Conservation (phyloP, 345 rosid genomes). For the Psidium guajava region DNA sequence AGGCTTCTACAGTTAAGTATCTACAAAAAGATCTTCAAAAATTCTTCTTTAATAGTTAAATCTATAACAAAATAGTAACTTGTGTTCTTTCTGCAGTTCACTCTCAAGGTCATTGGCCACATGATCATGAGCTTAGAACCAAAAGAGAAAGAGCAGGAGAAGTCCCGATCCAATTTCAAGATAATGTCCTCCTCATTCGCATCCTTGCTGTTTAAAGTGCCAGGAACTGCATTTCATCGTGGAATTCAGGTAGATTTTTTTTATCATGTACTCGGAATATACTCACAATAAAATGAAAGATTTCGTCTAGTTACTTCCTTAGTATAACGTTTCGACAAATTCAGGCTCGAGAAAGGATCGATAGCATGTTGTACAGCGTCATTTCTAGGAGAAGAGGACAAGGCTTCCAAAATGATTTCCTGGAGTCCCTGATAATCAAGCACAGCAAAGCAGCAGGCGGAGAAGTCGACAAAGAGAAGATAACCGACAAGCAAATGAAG, state of each 20-base stretch:
- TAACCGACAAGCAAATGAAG: constrained; percentile 47
- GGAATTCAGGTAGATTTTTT: constrained; percentile 38
- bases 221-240: constrained; percentile 48
- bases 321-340: not conserved
- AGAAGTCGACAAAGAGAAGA: constrained; percentile 25
- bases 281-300: not conserved
- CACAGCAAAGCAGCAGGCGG: constrained; percentile 20
- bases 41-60: too few species aligned
- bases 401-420: constrained; percentile 43
- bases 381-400: constrained; percentile 37
- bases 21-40: too few species aligned
- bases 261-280: not conserved
- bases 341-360: constrained; percentile 61
- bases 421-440: constrained; percentile 46
- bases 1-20: too few species aligned
- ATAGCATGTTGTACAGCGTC: constrained; percentile 35
- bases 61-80: too few species aligned
- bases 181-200: constrained; percentile 57
- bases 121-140: constrained; percentile 75
- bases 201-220: constrained; percentile 52
- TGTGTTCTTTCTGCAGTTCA: constrained; percentile 28
- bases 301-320: not conserved
- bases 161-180: constrained; percentile 51
- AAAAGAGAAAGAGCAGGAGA: constrained; percentile 43
- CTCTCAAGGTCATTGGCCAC: constrained; percentile 58